Conservation (phyloP, 2,329 filamentous ascomycete genomes). For the Botrytis deweyae region DNA sequence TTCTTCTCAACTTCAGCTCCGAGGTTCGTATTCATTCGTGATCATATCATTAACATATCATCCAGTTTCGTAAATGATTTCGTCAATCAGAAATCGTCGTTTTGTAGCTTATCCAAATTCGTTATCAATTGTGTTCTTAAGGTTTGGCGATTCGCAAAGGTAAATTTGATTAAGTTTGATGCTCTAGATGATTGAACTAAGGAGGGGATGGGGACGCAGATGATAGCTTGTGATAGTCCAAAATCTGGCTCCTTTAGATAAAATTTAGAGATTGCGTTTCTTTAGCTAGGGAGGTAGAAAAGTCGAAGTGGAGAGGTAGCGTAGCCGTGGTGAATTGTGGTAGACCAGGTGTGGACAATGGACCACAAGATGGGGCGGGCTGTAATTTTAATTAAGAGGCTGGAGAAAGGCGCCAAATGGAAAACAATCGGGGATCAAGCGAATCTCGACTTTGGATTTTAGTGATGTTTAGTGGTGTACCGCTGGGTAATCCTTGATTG, state of each 20-base stretch:
- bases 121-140: not conserved
- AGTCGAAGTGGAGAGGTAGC: constrained; percentile 11
- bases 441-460: constrained; percentile 8
- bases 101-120: not conserved
- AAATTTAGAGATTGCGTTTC: constrained; percentile 17
- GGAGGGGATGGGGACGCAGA: constrained; percentile 11
- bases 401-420: constrained; percentile 19
- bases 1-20: constrained; percentile 22
- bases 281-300: constrained; percentile 10
- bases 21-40: constrained; percentile 12
- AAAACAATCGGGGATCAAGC: constrained; percentile 14
- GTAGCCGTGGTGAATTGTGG: not conserved
- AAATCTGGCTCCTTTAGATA: constrained; percentile 15
- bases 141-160: constrained; percentile 1
- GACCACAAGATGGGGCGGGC: not conserved
- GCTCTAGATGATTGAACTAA: constrained; percentile 1
- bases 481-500: constrained; percentile 16
- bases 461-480: constrained; percentile 5
- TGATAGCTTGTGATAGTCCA: constrained; percentile 3
- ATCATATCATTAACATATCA: constrained; percentile 19
- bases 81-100: not conserved
- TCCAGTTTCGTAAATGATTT: not conserved
- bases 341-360: not conserved
- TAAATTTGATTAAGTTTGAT: not conserved
- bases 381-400: constrained; percentile 22